A percentile compares a stretch with the other conserved stretches of the same genome.
These are phyloP conservation scores for Anthracocystis panici-leucophaei DNA, from an alignment of 1,284 basidiomycete genomes.

Conservation along the genomic window DNA sequence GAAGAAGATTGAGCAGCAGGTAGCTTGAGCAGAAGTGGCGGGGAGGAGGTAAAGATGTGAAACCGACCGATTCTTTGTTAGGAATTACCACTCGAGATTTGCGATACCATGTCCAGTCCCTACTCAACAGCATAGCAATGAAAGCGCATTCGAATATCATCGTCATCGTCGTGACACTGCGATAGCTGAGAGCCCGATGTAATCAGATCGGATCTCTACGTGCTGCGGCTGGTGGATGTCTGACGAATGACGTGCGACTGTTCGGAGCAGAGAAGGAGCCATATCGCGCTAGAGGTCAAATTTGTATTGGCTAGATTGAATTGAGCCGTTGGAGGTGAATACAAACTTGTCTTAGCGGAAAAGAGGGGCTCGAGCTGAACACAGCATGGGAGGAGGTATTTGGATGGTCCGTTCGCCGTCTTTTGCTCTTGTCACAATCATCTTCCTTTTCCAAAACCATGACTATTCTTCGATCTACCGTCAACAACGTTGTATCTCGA, in stretches of 20 bases:
- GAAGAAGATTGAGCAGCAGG: slow-evolving; percentile 26
- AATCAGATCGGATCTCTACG: too few species aligned
- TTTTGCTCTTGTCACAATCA: neutral
- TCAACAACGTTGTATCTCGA: neutral
- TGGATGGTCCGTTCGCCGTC: slow-evolving; percentile 37
- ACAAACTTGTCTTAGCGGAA: slow-evolving; percentile 2
- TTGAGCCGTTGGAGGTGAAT: neutral
- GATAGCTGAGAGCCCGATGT: too few species aligned
- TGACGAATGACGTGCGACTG: slow-evolving; percentile 7
- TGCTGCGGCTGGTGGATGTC: neutral
- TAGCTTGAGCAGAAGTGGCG: neutral
- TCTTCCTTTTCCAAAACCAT: neutral
- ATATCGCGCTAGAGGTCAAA: slow-evolving; percentile 9
- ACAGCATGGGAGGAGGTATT: too few species aligned
- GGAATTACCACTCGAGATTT: neutral
- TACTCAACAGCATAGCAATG: too few species aligned
- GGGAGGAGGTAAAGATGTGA: neutral
- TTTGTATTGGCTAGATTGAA: neutral
- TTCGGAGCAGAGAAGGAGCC: neutral
- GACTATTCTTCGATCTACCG: neutral
- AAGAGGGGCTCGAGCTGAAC: too few species aligned
- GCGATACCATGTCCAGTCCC: neutral
- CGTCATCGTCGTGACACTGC: neutral
- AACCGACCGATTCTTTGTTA: neutral
- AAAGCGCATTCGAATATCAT: neutral